Evolutionary conservation across 1,284 basidiomycete species (phyloP), one percentile per base, ranked within the genome.

Genomic region (Cryptococcus sp.): DNA sequence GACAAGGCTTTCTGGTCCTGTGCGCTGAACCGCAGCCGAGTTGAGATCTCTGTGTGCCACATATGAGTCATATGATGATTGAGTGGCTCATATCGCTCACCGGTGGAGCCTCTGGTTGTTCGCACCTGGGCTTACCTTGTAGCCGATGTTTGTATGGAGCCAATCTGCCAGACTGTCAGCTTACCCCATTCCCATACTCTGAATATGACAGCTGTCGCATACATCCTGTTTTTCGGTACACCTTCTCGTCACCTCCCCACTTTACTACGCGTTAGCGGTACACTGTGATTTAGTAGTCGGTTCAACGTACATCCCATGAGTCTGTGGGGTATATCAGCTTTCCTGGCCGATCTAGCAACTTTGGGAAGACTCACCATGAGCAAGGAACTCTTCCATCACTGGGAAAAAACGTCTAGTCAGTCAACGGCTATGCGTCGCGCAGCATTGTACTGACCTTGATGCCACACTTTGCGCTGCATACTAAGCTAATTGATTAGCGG

Each of bases 301-400:
- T 52, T 22, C 26, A 19, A 62, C 63, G 44, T 43, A 64, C 63
- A 20, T 64, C 63, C 63, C 63, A 64, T 15, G 47, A 54, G 34
- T 62, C 63, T 58, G 52, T 26, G 40, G 46, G 25, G 25, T n/a
- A 50, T 5, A 10, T 52, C 23, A 29, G n/a, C 46, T 29, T 34
- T 39, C 40, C n/a, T 13, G 29, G 11, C 25, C 29, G 19, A 11
- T 8, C 11, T 52, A 6, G 5, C 4, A 16, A 29, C 15, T 26
- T 5, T 16, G 22, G 10, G n/a, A 8, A 45, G 16, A 56, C 60
- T 55, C 49, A 62, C 60, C 53, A 44, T 62, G 53, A 25, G 48
- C 20, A 16, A 64, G 44, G 52, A 64, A 64, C 43, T 64, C 63
- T 38, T 57, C 59, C 63, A 64, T 64, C 45, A 64, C 63, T 64